Percentiles rank a stretch among this genome's conserved stretches.
These are phyloP conservation scores for Aspergillus ustus DNA, from an alignment of 2,329 filamentous ascomycete genomes.

Conservation along the genomic window DNA sequence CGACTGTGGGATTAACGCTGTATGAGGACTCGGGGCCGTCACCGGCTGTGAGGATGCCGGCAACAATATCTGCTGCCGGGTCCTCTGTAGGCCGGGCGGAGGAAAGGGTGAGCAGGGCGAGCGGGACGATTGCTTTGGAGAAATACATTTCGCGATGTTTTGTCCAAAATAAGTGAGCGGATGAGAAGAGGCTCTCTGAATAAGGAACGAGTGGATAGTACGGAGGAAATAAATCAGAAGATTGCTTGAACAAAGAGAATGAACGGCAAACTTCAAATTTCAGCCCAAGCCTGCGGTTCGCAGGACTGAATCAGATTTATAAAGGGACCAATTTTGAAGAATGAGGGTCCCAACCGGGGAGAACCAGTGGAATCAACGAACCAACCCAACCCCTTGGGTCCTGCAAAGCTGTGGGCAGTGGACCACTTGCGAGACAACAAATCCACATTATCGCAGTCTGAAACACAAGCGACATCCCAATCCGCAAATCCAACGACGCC, in stretches of 20 bases:
- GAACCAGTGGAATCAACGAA: neutral
- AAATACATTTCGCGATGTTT: slow-evolving; percentile 2
- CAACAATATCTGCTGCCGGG: neutral
- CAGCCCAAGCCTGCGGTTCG: neutral
- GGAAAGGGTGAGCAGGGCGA: slow-evolving; percentile 10
- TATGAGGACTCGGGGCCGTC: slow-evolving; percentile 23
- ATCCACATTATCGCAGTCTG: slow-evolving; percentile 17
- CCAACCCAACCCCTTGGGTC: slow-evolving; percentile 19
- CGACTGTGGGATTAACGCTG: slow-evolving; percentile 14
- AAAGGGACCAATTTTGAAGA: slow-evolving; percentile 3
- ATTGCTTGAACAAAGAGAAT: slow-evolving; percentile 4
- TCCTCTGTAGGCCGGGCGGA: neutral
- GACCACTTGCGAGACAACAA: neutral
- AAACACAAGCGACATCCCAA: slow-evolving; percentile 27
- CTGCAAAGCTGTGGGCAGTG: neutral
- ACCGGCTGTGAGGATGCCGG: slow-evolving; percentile 8
- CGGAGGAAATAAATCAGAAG: slow-evolving; percentile 2
- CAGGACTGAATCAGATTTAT: slow-evolving; percentile 5
- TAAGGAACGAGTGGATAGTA: slow-evolving; percentile 1
- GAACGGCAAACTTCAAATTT: neutral
- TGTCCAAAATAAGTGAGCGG: slow-evolving; percentile 8
- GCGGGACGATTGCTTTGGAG: neutral
- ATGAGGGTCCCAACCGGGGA: slow-evolving; percentile 1
- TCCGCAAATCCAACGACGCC: slow-evolving; percentile 18
- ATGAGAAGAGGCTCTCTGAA: neutral